Percentiles rank a stretch among this genome's conserved stretches.
These are phyloP conservation scores for Heliamphora pulchella DNA, from an alignment of 179 eudicot genomes.

Conservation along the genomic window DNA sequence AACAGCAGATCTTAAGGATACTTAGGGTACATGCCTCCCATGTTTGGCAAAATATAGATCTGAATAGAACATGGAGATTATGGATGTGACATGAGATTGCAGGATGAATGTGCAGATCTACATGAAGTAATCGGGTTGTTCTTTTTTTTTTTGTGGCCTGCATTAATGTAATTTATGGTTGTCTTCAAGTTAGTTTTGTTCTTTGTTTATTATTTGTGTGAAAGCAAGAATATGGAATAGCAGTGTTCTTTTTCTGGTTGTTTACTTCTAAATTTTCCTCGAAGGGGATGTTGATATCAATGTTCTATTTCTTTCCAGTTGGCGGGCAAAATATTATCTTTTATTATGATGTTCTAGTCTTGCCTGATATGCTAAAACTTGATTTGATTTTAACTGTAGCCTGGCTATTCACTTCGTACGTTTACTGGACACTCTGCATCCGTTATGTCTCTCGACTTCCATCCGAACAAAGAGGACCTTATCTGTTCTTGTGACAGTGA, in stretches of 20 bases:
- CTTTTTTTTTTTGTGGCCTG: too few relatives aligned
- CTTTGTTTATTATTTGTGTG: too few relatives aligned
- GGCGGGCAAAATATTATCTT: neutral
- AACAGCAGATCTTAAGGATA: too few relatives aligned
- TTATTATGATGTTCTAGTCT: neutral
- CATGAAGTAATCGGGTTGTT: too few relatives aligned
- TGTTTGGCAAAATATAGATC: too few relatives aligned
- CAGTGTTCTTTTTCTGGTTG: too few relatives aligned
- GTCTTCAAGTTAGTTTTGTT: neutral
- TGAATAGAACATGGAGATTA: too few relatives aligned
- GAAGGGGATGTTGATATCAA: neutral
- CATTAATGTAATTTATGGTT: neutral
- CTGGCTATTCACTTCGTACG: conserved; percentile 72
- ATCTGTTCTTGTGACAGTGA: conserved; percentile 86
- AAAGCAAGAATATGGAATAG: too few relatives aligned
- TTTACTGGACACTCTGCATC: conserved; percentile 78
- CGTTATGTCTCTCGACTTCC: conserved; percentile 80
- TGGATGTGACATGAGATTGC: too few relatives aligned
- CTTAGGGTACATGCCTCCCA: too few relatives aligned
- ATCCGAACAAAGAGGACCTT: conserved; percentile 80
- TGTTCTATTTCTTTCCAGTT: neutral
- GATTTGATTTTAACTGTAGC: conserved; percentile 37
- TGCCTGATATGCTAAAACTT: conserved; percentile 13
- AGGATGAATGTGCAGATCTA: too few relatives aligned
- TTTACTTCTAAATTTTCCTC: neutral